phyloP scores from a whole-genome alignment of 1,284 basidiomycete species.

The Cryptococcus sp. region DNA sequence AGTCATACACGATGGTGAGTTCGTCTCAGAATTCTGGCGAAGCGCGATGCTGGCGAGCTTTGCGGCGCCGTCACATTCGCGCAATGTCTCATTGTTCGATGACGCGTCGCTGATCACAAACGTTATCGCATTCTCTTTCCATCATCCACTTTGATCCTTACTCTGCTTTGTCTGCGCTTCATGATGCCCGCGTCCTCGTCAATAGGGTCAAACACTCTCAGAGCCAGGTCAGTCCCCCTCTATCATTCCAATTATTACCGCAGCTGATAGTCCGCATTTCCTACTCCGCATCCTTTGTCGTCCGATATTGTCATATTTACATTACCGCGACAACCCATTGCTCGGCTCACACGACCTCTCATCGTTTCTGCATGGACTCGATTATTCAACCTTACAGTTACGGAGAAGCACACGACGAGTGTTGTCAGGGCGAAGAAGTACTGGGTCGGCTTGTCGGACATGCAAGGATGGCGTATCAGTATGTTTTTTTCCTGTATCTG shows the following conservation, averaged over 20 bases:
- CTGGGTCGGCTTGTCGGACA: conserved; percentile 84
- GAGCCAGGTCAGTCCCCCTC: conserved; percentile 46
- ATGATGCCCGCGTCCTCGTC: no score
- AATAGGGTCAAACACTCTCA: conserved; percentile 53
- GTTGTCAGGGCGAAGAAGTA: conserved; percentile 74
- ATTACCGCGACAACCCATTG: conserved; percentile 3
- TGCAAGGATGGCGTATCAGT: conserved; percentile 99
- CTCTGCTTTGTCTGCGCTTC: neutral
- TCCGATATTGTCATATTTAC: no score
- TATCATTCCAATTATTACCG: neutral
- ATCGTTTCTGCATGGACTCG: neutral
- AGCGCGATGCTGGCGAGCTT: no score
- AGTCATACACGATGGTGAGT: no score
- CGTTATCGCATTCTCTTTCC: neutral
- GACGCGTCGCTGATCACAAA: conserved; percentile 16
- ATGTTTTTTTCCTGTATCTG: conserved; percentile 60
- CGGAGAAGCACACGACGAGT: conserved; percentile 77
- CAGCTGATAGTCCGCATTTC: conserved; percentile 13
- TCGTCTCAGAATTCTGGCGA: no score
- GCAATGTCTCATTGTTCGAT: neutral
- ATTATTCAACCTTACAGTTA: conserved; percentile 53
- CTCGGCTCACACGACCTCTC: conserved; percentile 17
- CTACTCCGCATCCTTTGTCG: conserved; percentile 14
- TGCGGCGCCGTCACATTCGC: no score
- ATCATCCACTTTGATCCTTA: neutral